A percentile compares a stretch with the other conserved stretches of the same genome.
These are phyloP conservation scores for Acacia confusa DNA, from an alignment of 306 rosid genomes.

Conservation along the genomic window DNA sequence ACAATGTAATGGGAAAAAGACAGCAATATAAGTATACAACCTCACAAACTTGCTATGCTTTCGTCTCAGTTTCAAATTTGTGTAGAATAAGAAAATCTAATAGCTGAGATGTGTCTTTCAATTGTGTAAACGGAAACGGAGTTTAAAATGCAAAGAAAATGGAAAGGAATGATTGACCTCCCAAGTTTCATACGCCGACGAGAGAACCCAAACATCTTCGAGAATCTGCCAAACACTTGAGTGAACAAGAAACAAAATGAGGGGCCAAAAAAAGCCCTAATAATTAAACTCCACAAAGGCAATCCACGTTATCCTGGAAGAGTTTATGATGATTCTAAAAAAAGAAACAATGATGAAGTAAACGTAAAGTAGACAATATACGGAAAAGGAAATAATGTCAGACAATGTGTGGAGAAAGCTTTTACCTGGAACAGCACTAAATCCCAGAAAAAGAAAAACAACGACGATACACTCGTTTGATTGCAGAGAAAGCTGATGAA, in stretches of 20 bases:
- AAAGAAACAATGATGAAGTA: constrained; percentile 21
- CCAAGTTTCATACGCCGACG: constrained; percentile 85
- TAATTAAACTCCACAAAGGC: constrained; percentile 1
- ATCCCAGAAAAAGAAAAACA: neutral
- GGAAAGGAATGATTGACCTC: constrained; percentile 47
- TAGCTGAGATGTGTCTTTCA: neutral
- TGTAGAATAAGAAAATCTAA: neutral
- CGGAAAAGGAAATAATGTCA: neutral
- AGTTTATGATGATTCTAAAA: neutral
- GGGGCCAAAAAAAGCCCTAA: constrained; percentile 12
- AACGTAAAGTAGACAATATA: neutral
- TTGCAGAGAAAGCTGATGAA: neutral
- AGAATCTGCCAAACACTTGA: constrained; percentile 4
- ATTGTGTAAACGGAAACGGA: neutral
- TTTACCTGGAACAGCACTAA: neutral
- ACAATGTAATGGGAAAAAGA: constrained; percentile 18
- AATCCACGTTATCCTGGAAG: constrained; percentile 28
- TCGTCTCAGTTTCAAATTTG: neutral
- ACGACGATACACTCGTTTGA: neutral
- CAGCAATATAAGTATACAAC: neutral
- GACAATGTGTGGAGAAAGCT: constrained; percentile 1
- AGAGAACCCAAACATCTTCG: constrained; percentile 81
- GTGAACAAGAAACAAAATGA: constrained; percentile 11
- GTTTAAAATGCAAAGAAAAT: neutral
- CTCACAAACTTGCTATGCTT: neutral